Percentiles rank a stretch among this genome's conserved stretches.
phyloP scores from a whole-genome alignment of 148 eudicot species.

The Suaeda aralocaspica region DNA sequence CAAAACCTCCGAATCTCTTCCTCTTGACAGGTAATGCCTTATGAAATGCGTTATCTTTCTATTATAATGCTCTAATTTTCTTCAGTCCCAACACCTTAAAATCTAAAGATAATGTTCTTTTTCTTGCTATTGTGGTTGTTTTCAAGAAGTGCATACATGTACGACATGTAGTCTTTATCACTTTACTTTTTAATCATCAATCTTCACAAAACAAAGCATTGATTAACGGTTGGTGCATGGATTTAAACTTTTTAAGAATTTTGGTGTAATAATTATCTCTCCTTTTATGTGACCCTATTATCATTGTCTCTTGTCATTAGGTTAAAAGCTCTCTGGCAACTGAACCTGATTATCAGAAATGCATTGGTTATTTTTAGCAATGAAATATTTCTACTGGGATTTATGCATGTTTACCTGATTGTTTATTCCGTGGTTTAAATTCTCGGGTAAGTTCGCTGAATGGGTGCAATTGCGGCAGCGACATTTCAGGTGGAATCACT shows the following conservation, averaged over 20 bases:
- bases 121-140: background rate
- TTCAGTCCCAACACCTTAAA: background rate
- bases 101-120: background rate
- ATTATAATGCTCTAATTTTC: background rate
- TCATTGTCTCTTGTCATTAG: background rate
- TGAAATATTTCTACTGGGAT: background rate
- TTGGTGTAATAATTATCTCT: too few species aligned
- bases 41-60: constrained; percentile 11
- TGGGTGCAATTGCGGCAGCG: too few species aligned
- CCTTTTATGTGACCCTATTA: background rate
- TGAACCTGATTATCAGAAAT: background rate
- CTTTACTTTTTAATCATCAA: background rate
- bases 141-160: too few species aligned
- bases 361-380: background rate
- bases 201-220: background rate
- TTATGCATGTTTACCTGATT: constrained; percentile 1
- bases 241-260: background rate
- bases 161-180: background rate
- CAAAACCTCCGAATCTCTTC: constrained; percentile 57
- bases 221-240: background rate
- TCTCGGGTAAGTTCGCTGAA: background rate
- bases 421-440: background rate
- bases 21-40: constrained; percentile 67
- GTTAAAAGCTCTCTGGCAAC: background rate
- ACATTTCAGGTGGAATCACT: too few species aligned